Percentiles rank a stretch among this genome's conserved stretches.
Evolutionary conservation across 1,284 basidiomycete genomes (phyloP).

Genomic region (Cutaneotrichosporon sp.): DNA sequence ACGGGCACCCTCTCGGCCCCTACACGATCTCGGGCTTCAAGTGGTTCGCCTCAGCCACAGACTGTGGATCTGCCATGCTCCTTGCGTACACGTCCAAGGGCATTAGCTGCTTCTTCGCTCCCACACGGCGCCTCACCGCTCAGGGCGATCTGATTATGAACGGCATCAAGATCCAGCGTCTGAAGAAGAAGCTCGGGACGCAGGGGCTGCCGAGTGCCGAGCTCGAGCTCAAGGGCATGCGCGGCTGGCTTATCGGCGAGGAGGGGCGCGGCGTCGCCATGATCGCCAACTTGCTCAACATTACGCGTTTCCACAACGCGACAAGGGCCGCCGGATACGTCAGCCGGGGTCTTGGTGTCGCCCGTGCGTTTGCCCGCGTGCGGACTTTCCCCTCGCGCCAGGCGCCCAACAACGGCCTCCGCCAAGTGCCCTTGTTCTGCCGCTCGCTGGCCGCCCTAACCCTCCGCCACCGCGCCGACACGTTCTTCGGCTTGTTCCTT

Average conservation of each 20-base stretch:
- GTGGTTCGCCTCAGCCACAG: conserved; percentile 79
- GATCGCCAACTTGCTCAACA: conserved; percentile 68
- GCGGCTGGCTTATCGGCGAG: conserved; percentile 62
- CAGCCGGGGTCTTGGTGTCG: conserved; percentile 62
- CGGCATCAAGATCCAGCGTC: conserved; percentile 64
- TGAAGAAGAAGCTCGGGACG: conserved; percentile 76
- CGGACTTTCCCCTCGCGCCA: conserved; percentile 50
- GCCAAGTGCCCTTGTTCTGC: conserved; percentile 49
- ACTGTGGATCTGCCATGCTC: conserved; percentile 38
- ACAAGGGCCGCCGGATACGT: conserved; percentile 50
- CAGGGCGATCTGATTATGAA: conserved; percentile 52
- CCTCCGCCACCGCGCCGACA: conserved; percentile 61
- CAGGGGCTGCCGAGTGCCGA: conserved; percentile 72
- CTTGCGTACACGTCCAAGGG: conserved; percentile 27
- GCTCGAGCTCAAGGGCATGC: conserved; percentile 59
- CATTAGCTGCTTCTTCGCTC: conserved; percentile 64
- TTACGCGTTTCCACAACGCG: conserved; percentile 60
- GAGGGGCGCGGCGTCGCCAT: conserved; percentile 62
- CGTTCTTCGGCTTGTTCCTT: conserved; percentile 60
- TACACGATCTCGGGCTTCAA: conserved; percentile 62
- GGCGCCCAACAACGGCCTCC: conserved; percentile 53
- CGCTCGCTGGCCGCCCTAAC: conserved; percentile 58
- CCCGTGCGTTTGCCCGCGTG: conserved; percentile 59
- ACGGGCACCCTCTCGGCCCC: conserved; percentile 16
- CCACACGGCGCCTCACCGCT: conserved; percentile 52